Evolutionary conservation across 495 filamentous ascomycete genomes (phyloP).

Genomic region (Penicillium coprophilum): DNA sequence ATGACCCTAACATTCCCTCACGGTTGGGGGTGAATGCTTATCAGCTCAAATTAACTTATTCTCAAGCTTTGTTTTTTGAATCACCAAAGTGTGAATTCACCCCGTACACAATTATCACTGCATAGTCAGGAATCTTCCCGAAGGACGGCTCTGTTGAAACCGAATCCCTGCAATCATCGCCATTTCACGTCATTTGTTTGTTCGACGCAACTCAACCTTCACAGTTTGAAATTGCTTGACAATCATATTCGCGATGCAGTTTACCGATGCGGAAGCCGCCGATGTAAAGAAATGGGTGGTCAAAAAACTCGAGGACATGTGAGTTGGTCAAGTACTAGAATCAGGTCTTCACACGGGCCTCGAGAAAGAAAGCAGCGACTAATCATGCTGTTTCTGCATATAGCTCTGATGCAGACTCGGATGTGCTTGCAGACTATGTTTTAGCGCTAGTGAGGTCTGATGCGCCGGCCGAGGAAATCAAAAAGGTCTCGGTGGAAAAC

Average conservation of each 20-base stretch:
- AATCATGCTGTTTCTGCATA: conserved; percentile 6
- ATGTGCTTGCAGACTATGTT: conserved; percentile 94
- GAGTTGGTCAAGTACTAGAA: conserved; percentile 33
- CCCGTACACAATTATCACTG: background rate
- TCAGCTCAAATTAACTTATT: background rate
- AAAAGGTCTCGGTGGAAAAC: conserved; percentile 70
- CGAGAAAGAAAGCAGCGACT: background rate
- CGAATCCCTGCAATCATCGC: conserved; percentile 17
- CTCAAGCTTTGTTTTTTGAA: background rate
- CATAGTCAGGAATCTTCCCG: background rate
- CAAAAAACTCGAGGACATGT: conserved; percentile 89
- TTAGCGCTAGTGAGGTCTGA: conserved; percentile 85
- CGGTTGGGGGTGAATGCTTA: conserved; percentile 8
- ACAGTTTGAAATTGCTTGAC: background rate
- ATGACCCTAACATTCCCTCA: conserved; percentile 15
- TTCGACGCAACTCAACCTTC: background rate
- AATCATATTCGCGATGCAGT: conserved; percentile 57
- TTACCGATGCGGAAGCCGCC: conserved; percentile 70
- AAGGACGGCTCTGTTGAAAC: conserved; percentile 13
- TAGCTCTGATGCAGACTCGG: conserved; percentile 91
- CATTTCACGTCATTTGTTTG: conserved; percentile 4
- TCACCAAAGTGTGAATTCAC: background rate
- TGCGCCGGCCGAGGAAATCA: conserved; percentile 69
- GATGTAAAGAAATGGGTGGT: conserved; percentile 88
- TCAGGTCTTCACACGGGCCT: background rate